Percentiles rank a stretch among this genome's conserved stretches.
Conservation (phyloP, 2,329 filamentous ascomycete species). For the Rugonectria rugulosa region DNA sequence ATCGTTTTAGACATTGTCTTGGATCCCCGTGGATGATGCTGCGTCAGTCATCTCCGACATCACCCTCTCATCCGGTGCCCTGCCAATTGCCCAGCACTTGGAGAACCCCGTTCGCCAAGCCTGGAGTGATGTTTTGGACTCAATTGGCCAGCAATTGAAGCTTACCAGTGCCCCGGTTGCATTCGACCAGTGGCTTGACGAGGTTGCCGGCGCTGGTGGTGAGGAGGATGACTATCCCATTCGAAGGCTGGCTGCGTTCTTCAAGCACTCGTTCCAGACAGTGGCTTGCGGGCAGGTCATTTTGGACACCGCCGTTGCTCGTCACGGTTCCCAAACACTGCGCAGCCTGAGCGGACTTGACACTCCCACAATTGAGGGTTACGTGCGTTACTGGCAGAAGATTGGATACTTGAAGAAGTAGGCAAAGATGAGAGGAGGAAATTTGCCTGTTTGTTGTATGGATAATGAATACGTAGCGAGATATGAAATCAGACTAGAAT, state of each 20-base stretch:
- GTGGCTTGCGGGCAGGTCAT: constrained; percentile 26
- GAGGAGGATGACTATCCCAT: constrained; percentile 22
- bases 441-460: background rate
- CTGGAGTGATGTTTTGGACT: constrained; percentile 18
- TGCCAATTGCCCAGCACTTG: constrained; percentile 19
- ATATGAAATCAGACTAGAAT: too few relatives aligned
- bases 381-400: constrained; percentile 24
- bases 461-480: too few relatives aligned
- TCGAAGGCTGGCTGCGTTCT: constrained; percentile 23
- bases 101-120: constrained; percentile 28
- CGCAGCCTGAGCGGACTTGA: constrained; percentile 15
- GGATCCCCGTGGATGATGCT: constrained; percentile 30
- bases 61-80: constrained; percentile 4
- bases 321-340: constrained; percentile 15
- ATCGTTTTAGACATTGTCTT: constrained; percentile 22
- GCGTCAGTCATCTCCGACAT: constrained; percentile 25
- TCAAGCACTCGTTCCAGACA: constrained; percentile 23
- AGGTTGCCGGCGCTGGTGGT: constrained; percentile 13
- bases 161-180: constrained; percentile 11
- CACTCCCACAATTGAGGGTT: constrained; percentile 13
- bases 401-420: constrained; percentile 24
- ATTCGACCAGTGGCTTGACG: constrained; percentile 25
- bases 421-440: background rate
- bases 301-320: constrained; percentile 25
- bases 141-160: constrained; percentile 16